phyloP scores from a whole-genome alignment of 2,329 filamentous ascomycete genomes.

The Cladosporium colombiae region DNA sequence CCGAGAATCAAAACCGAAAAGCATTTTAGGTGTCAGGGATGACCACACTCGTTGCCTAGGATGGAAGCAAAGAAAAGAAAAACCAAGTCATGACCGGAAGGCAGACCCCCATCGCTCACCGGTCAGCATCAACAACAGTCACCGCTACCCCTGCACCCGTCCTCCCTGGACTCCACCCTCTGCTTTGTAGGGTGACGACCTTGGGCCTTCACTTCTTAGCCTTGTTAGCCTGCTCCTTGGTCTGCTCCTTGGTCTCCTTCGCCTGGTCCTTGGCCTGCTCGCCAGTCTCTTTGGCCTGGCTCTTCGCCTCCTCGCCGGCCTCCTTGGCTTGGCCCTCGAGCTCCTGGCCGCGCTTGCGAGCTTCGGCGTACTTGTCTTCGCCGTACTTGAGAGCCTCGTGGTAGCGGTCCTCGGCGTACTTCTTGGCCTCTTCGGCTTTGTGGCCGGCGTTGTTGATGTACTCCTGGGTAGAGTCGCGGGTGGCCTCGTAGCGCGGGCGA shows the following conservation, averaged over 20 bases:
- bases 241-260: constrained; percentile 18
- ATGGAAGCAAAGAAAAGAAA: not conserved
- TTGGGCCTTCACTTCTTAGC: constrained; percentile 17
- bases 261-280: constrained; percentile 20
- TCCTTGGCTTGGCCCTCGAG: constrained; percentile 24
- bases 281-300: constrained; percentile 20
- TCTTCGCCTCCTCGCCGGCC: constrained; percentile 24
- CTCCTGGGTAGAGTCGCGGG: constrained; percentile 23
- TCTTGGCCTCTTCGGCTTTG: constrained; percentile 33
- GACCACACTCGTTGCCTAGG: constrained; percentile 2
- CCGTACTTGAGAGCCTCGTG: constrained; percentile 33
- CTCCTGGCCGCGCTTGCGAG: constrained; percentile 30
- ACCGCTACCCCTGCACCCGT: not conserved
- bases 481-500: constrained; percentile 35
- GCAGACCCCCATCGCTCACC: constrained; percentile 4
- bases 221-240: constrained; percentile 18
- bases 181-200: not conserved
- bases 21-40: not conserved
- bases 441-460: constrained; percentile 38
- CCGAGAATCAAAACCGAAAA: not conserved
- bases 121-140: constrained; percentile 11
- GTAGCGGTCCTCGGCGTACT: constrained; percentile 31
- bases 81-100: not conserved
- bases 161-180: constrained; percentile 3
- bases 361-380: constrained; percentile 31